A percentile compares a stretch with the other conserved stretches of the same genome.
phyloP scores from a whole-genome alignment of 257 asterid species.

The Nicotiana noctiflora region DNA sequence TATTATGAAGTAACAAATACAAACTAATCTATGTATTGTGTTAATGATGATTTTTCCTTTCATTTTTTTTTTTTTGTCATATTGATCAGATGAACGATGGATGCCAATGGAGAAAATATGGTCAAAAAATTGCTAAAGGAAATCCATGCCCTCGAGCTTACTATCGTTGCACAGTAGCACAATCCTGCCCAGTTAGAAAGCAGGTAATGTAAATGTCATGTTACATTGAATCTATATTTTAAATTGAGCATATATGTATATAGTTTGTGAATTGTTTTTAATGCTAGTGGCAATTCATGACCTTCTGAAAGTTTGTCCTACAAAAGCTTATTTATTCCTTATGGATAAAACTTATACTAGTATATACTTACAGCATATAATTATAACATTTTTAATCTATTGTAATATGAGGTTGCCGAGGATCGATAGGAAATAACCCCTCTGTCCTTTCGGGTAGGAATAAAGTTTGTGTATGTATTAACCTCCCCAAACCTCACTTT shows the following conservation, averaged over 20 bases:
- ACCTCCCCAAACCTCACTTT: too few species aligned
- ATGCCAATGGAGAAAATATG: slow-evolving; percentile 45
- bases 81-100: slow-evolving; percentile 56
- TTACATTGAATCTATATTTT: background rate
- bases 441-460: too few species aligned
- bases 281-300: background rate
- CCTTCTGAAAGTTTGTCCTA: background rate
- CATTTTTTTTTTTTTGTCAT: background rate
- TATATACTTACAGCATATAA: background rate
- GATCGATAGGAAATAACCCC: too few species aligned
- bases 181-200: slow-evolving; percentile 33
- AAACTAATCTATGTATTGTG: background rate
- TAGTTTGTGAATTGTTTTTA: too few species aligned
- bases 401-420: too few species aligned
- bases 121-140: slow-evolving; percentile 36
- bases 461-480: too few species aligned
- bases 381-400: background rate
- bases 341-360: background rate
- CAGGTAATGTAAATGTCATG: slow-evolving; percentile 13
- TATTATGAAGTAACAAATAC: background rate
- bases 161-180: slow-evolving; percentile 35
- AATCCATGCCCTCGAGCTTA: slow-evolving; percentile 40
- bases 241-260: background rate
- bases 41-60: background rate
- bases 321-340: background rate